These are phyloP conservation scores for Cytospora leucostoma DNA, from an alignment of 2,329 filamentous ascomycete genomes.

Conservation along the genomic window DNA sequence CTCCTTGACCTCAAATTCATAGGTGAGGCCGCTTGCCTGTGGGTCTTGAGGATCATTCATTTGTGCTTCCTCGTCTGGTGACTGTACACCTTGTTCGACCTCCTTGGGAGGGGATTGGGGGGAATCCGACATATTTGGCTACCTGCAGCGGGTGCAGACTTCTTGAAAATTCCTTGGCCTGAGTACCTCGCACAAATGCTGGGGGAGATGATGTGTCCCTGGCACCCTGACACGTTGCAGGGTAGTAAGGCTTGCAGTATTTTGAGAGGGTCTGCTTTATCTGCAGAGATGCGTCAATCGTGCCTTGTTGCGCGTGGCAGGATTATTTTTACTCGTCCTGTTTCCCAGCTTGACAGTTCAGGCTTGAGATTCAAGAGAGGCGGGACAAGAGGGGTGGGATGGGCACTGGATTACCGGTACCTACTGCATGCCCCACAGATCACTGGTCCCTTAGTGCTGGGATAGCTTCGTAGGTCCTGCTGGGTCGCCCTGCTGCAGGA, in stretches of 20 bases:
- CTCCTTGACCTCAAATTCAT: constrained; percentile 99
- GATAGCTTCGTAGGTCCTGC: constrained; percentile 28
- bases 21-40: constrained; percentile 73
- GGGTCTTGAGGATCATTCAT: constrained; percentile 85
- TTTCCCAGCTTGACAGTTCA: constrained; percentile 32
- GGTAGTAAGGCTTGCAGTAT: constrained; percentile 54
- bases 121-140: constrained; percentile 89
- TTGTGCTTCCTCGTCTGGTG: constrained; percentile 89
- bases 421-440: constrained; percentile 40
- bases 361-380: constrained; percentile 35
- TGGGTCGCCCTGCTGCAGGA: constrained; percentile 38
- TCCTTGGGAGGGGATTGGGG: constrained; percentile 89
- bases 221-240: constrained; percentile 58
- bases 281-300: constrained; percentile 59
- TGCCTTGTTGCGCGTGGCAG: constrained; percentile 37
- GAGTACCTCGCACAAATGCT: constrained; percentile 58
- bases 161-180: constrained; percentile 59
- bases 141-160: constrained; percentile 66
- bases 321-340: constrained; percentile 36
- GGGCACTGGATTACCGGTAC: too few species aligned
- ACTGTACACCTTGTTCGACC: constrained; percentile 90
- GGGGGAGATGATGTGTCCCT: constrained; percentile 61
- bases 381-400: constrained; percentile 36
- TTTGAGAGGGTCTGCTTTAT: constrained; percentile 46
- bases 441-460: constrained; percentile 34